These are phyloP conservation scores for Thuja plicata DNA, from an alignment of 83 land plant genomes.

Conservation along the genomic window DNA sequence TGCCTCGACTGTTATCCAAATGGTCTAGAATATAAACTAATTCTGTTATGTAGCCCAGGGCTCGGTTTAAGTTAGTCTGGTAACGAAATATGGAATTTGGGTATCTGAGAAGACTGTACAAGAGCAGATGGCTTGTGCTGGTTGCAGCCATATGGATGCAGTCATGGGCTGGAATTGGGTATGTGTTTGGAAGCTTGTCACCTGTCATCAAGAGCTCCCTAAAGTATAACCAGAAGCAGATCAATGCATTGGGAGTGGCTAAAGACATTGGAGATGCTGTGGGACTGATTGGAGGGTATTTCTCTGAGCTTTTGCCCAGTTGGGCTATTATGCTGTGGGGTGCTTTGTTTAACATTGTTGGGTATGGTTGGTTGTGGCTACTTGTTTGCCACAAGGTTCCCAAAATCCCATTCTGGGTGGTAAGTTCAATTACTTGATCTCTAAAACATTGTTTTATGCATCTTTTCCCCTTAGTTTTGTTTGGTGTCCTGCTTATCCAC, in stretches of 20 bases:
- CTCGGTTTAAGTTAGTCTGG: no score
- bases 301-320: conserved; percentile 37
- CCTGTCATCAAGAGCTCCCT: conserved; percentile 46
- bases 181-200: conserved; percentile 46
- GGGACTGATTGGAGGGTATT: conserved; percentile 39
- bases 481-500: neutral
- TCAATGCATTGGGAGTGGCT: conserved; percentile 51
- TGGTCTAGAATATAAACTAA: neutral
- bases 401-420: conserved; percentile 40
- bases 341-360: conserved; percentile 34
- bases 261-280: conserved; percentile 56
- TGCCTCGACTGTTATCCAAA: neutral
- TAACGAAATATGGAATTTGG: neutral
- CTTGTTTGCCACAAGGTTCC: conserved; percentile 28
- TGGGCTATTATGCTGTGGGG: conserved; percentile 43
- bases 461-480: neutral
- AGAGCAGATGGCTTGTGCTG: conserved; percentile 49
- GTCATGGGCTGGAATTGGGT: conserved; percentile 47
- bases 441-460: neutral
- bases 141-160: conserved; percentile 55
- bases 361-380: conserved; percentile 50
- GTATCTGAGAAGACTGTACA: conserved; percentile 14
- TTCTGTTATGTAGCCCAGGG: neutral
- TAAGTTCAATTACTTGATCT: conserved; percentile 19
- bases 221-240: conserved; percentile 50